Conservation (phyloP, 768 basidiomycete species). For the Paxillus involutus region DNA sequence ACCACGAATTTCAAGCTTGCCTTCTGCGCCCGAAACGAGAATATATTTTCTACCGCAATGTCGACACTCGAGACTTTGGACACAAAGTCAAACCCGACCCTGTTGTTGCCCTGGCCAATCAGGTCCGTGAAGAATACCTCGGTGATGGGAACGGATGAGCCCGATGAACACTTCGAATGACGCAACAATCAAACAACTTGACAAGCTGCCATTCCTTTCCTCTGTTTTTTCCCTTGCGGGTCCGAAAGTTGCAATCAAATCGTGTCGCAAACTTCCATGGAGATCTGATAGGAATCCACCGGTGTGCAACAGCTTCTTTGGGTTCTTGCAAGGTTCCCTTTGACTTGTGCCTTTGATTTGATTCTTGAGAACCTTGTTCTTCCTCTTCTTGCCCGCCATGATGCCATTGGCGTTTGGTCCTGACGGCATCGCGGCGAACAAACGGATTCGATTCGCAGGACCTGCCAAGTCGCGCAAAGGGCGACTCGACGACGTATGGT, state of each 20-base stretch:
- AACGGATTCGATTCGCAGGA: too few species aligned
- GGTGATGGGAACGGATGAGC: not conserved
- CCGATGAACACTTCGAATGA: not conserved
- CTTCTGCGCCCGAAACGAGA: too few species aligned
- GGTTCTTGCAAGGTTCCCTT: not conserved
- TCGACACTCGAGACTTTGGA: not conserved
- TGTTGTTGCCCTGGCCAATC: not conserved
- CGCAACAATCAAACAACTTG: not conserved
- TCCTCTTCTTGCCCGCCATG: not conserved
- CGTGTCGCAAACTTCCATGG: conserved; percentile 7
- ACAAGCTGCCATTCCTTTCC: too few species aligned
- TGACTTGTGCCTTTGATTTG: not conserved
- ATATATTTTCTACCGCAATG: too few species aligned
- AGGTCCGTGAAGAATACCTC: not conserved
- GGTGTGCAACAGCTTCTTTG: not conserved
- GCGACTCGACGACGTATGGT: conserved; percentile 3
- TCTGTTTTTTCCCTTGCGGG: conserved; percentile 1
- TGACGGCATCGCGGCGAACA: not conserved
- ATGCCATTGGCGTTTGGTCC: not conserved
- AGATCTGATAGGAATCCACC: not conserved
- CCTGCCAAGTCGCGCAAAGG: too few species aligned
- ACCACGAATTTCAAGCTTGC: too few species aligned
- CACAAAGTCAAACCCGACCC: too few species aligned
- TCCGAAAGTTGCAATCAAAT: conserved; percentile 5
- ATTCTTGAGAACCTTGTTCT: not conserved